Conservation (phyloP, 129 eudicot species). For the Flaveria bidentis region DNA sequence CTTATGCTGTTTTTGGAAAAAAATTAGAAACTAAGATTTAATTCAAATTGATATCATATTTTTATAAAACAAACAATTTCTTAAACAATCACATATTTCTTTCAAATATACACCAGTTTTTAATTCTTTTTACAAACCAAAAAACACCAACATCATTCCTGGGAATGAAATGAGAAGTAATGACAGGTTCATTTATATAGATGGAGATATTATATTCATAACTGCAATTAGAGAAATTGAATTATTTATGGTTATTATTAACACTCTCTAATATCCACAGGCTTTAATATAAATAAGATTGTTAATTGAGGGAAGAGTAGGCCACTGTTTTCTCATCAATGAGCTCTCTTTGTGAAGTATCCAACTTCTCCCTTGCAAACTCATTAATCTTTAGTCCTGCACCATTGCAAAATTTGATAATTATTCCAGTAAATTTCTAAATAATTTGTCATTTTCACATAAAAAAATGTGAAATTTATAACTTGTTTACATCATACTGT, state of each 20-base stretch:
- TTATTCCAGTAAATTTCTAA: not conserved
- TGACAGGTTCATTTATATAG: not conserved
- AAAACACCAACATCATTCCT: too few species aligned
- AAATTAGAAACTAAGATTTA: too few species aligned
- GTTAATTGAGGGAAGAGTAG: constrained; percentile 59
- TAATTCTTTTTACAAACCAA: too few species aligned
- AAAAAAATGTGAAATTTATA: not conserved
- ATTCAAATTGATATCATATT: too few species aligned
- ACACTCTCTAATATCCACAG: constrained; percentile 3
- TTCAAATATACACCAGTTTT: too few species aligned
- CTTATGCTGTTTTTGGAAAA: too few species aligned
- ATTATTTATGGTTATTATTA: constrained; percentile 20
- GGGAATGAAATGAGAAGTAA: too few species aligned
- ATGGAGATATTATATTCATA: constrained; percentile 6
- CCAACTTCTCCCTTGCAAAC: constrained; percentile 75
- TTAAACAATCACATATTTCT: too few species aligned
- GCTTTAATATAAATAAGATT: constrained; percentile 17
- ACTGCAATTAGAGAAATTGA: not conserved
- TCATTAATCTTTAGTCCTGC: constrained; percentile 73
- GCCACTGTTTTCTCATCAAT: constrained; percentile 77
- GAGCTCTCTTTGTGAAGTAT: constrained; percentile 61
- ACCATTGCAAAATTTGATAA: not conserved
- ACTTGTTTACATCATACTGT: not conserved
- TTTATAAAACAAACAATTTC: too few species aligned
- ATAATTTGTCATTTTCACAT: constrained; percentile 10